Evolutionary conservation across 1,284 basidiomycete species (phyloP).

Genomic region (Ganoderma lingzhi): DNA sequence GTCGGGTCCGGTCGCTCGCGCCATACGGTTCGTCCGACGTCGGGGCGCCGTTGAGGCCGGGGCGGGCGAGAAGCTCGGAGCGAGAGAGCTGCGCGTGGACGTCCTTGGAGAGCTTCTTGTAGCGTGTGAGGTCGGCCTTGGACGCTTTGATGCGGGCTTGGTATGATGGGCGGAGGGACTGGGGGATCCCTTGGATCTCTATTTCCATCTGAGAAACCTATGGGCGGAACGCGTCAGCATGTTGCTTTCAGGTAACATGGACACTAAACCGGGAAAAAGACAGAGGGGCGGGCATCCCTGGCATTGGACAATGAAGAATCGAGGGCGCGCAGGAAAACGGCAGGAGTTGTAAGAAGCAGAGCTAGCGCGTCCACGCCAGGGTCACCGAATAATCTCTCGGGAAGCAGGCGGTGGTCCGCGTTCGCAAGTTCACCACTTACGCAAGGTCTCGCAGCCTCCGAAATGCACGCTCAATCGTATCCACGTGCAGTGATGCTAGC

Average conservation of each 20-base stretch:
- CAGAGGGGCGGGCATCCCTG: too few species aligned
- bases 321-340: background rate
- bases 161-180: conserved; percentile 81
- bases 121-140: conserved; percentile 76
- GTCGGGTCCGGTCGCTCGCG: conserved; percentile 72
- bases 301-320: background rate
- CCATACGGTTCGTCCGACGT: conserved; percentile 86
- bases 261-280: too few species aligned
- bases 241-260: too few species aligned
- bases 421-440: background rate
- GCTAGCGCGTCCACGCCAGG: too few species aligned
- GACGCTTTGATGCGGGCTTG: conserved; percentile 75
- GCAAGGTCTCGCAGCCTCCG: background rate
- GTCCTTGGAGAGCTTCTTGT: conserved; percentile 83
- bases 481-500: background rate
- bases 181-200: conserved; percentile 95
- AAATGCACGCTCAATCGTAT: background rate
- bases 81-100: conserved; percentile 66
- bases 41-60: conserved; percentile 49
- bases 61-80: conserved; percentile 62
- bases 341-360: too few species aligned
- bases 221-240: conserved; percentile 16
- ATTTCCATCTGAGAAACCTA: conserved; percentile 98
- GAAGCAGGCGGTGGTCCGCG: too few species aligned
- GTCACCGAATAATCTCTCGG: too few species aligned